Evolutionary conservation across 306 rosid genomes (phyloP).

Genomic region (Gastrolobium bilobum): DNA sequence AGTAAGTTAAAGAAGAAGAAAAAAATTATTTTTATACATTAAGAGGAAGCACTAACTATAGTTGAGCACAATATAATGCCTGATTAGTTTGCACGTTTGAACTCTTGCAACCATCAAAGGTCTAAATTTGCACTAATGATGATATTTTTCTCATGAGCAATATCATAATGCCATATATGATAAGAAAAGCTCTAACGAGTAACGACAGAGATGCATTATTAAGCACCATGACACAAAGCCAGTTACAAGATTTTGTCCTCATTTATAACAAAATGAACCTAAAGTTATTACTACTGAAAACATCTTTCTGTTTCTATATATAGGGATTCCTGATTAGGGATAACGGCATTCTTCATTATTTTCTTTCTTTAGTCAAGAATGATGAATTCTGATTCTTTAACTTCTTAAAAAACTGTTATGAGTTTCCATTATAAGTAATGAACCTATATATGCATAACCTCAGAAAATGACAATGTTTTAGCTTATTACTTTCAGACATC

Average conservation of each 20-base stretch:
- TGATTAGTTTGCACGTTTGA: conserved; percentile 45
- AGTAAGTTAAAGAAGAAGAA: background rate
- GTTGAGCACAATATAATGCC: background rate
- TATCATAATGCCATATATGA: background rate
- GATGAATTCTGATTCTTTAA: background rate
- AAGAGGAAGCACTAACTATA: conserved; percentile 33
- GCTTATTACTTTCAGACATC: background rate
- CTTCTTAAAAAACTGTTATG: background rate
- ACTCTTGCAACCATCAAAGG: conserved; percentile 31
- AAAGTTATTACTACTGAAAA: background rate
- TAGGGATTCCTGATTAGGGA: too few relatives aligned
- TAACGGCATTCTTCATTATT: too few relatives aligned
- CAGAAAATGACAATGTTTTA: background rate
- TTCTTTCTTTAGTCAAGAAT: background rate
- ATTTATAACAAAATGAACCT: background rate
- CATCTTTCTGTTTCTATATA: background rate
- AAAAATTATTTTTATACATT: conserved; percentile 14
- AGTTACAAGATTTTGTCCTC: background rate
- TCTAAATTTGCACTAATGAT: conserved; percentile 6
- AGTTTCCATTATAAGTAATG: background rate
- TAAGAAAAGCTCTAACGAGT: background rate
- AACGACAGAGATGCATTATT: background rate
- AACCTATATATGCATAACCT: background rate
- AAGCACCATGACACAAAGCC: background rate
- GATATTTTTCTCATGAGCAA: conserved; percentile 13